Evolutionary conservation across 208 protist species (phyloP).

Genomic region (Leishmania aethiopica): DNA sequence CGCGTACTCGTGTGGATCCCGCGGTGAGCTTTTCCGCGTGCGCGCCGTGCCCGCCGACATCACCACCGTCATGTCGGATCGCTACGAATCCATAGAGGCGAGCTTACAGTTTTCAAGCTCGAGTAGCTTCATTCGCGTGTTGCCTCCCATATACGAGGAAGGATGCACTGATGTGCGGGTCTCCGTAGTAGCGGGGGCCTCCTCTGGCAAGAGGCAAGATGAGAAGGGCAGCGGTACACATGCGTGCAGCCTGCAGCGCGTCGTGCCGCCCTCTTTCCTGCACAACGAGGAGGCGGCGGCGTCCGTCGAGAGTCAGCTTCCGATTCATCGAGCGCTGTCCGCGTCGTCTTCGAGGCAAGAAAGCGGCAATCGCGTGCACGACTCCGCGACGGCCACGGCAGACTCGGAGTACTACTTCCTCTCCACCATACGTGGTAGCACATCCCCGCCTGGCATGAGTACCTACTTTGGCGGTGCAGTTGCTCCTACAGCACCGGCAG

Average conservation of each 20-base stretch:
- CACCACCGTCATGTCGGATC: background rate
- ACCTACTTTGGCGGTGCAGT: slow-evolving; percentile 12
- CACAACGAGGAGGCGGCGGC: background rate
- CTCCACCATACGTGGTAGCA: slow-evolving; percentile 12
- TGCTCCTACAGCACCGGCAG: background rate
- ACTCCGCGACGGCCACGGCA: background rate
- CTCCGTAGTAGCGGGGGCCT: background rate
- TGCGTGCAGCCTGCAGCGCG: background rate
- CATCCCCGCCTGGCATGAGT: slow-evolving; percentile 14
- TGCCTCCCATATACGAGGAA: background rate
- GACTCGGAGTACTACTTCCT: slow-evolving; percentile 7
- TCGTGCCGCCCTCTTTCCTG: background rate
- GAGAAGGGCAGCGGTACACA: background rate
- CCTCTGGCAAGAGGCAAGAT: background rate
- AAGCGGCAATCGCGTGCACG: background rate
- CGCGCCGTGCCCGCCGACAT: background rate
- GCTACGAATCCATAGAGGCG: background rate
- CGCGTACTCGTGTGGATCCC: background rate
- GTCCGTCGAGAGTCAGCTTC: background rate
- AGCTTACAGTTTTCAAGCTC: slow-evolving; percentile 17
- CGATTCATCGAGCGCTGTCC: background rate
- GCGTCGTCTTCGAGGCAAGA: background rate
- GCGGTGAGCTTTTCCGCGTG: background rate
- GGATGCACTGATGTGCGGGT: background rate
- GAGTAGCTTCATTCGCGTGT: slow-evolving; percentile 20